These are phyloP conservation scores for Cicer pinnatifidum DNA, from an alignment of 306 rosid genomes.

Conservation along the genomic window DNA sequence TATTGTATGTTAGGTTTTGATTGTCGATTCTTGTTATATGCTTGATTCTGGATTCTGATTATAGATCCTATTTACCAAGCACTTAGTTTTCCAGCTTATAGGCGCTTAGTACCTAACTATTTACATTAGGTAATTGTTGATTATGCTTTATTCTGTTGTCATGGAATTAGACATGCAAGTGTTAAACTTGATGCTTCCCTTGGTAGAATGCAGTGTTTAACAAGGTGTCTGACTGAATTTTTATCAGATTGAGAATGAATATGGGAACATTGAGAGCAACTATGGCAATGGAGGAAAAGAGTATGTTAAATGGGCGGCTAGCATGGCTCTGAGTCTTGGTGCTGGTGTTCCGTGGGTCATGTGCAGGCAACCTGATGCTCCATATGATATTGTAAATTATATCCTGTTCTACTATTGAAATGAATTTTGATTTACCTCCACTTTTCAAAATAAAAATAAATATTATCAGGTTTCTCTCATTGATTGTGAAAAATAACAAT, in stretches of 20 bases:
- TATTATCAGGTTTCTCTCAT: constrained; percentile 19
- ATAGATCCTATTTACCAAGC: neutral
- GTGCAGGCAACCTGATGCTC: constrained; percentile 97
- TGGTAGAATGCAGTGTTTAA: constrained; percentile 42
- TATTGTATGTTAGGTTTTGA: constrained; percentile 4
- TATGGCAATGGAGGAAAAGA: constrained; percentile 84
- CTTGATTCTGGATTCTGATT: constrained; percentile 16
- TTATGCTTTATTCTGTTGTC: constrained; percentile 31
- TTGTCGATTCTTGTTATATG: constrained; percentile 24
- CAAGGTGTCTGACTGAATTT: constrained; percentile 39
- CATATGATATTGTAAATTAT: constrained; percentile 67
- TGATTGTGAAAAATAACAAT: constrained; percentile 25
- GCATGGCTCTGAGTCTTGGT: constrained; percentile 87
- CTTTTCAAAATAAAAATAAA: constrained; percentile 31
- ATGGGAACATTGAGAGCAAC: constrained; percentile 79
- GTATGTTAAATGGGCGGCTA: constrained; percentile 89
- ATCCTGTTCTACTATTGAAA: constrained; percentile 37
- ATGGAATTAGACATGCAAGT: constrained; percentile 33
- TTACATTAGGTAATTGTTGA: constrained; percentile 23
- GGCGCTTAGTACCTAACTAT: constrained; percentile 13
- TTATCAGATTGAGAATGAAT: constrained; percentile 96
- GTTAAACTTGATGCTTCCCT: constrained; percentile 33
- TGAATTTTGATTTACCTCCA: constrained; percentile 34
- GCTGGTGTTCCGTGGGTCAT: constrained; percentile 99
- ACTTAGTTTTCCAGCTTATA: constrained; percentile 37